Conservation (phyloP, 768 basidiomycete genomes). For the Pholiota microspora region DNA sequence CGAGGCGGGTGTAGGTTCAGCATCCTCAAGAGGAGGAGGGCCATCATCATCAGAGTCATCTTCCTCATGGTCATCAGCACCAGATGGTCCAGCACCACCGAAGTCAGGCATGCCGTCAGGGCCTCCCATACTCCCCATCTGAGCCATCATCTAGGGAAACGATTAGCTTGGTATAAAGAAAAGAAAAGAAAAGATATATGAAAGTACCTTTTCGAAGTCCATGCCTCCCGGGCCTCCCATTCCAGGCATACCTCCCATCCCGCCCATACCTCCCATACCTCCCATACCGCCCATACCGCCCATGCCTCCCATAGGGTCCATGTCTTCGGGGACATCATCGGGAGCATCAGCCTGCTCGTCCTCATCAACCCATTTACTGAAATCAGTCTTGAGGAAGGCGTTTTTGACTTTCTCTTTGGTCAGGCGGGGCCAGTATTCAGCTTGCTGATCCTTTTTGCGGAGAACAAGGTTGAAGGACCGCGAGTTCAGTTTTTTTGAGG, state of each 20-base stretch:
- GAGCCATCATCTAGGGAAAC: conserved; percentile 46
- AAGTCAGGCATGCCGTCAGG: conserved; percentile 20
- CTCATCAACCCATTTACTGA: conserved; percentile 94
- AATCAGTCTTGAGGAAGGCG: conserved; percentile 91
- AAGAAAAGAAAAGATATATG: not conserved
- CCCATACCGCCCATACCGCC: conserved; percentile 57
- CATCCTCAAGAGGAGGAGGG: conserved; percentile 81
- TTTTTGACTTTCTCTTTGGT: conserved; percentile 84
- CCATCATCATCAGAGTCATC: conserved; percentile 62
- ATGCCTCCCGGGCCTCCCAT: conserved; percentile 56
- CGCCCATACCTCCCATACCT: conserved; percentile 56
- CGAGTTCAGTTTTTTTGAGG: conserved; percentile 56
- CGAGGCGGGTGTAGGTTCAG: conserved; percentile 44
- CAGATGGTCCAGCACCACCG: conserved; percentile 18
- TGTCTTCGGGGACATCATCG: conserved; percentile 44
- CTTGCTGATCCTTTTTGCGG: conserved; percentile 73
- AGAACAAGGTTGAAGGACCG: conserved; percentile 69
- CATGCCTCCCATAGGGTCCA: conserved; percentile 55
- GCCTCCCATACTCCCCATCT: conserved; percentile 36
- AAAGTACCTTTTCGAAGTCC: conserved; percentile 63
- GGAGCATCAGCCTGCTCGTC: conserved; percentile 84
- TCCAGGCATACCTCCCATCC: conserved; percentile 56
- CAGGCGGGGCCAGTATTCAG: conserved; percentile 90
- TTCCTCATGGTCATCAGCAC: conserved; percentile 34
- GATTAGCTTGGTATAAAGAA: not conserved